Evolutionary conservation across 805 yeast genomes (phyloP), one percentile per base, ranked within the genome.

Genomic region (Barnettozyma californica): DNA sequence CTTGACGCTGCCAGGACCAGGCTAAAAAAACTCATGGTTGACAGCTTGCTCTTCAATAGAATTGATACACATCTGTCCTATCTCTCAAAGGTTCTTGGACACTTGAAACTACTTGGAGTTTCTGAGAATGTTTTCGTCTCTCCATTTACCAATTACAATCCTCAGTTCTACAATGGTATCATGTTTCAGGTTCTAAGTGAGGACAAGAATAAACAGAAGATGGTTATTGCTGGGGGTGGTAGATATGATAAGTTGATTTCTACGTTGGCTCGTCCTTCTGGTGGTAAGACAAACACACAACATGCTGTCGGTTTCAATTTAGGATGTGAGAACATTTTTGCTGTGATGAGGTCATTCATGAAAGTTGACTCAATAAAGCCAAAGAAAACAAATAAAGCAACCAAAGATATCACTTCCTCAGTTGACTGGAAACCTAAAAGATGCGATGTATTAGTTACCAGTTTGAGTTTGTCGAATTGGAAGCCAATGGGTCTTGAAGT

Each of bases 111-210:
- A 18, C 69, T 91, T 45, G 89, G 87, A 0, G 76, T 88, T 1
- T 67, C 70, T 3, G 71, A 80, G 4, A 71, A 75, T 14, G 68
- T 90, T 11, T 75, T 77, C 26, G 69, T 94, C 26, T 80, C 88
- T 3, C 99, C 99, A 0, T 74, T 94, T 64, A 80, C 90, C 58
- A 88, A 89, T 54, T 88, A 87, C 66, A 89, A 89, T 56, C 78
- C 84, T 29, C 76, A 82, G 9, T 92, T 89, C 61, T 94, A 91
- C 35, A 81, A 82, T 16, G 95, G 95, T 0, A 68, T 91, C 2
- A 89, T 94, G 95, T 94, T 92, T 62, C 95, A 89, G 56, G 88
- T 87, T 0, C 77, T 89, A 1, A 77, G 81, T 53, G 85, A 87
- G 47, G 83, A 81, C 52, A 73, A 60, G 62, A 25, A 33, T 9